Conservation (phyloP, 768 basidiomycete species). For the Boletus reticulatus region DNA sequence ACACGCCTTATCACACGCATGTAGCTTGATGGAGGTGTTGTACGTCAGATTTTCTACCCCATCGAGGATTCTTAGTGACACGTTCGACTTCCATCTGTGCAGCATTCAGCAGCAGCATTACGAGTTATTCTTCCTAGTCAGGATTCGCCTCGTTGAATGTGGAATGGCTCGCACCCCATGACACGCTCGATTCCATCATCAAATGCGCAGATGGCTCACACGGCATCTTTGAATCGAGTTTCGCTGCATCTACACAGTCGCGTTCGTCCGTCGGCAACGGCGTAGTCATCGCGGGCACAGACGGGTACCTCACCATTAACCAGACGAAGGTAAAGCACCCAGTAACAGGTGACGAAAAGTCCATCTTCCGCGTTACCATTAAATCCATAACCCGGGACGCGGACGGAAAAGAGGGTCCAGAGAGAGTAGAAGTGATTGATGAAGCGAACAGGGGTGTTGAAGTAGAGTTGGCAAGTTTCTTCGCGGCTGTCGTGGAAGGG, state of each 20-base stretch:
- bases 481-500: conserved; percentile 46
- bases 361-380: conserved; percentile 38
- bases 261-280: conserved; percentile 30
- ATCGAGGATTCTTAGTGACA: not conserved
- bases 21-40: conserved; percentile 78
- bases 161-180: conserved; percentile 71
- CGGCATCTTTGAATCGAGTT: conserved; percentile 64
- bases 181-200: conserved; percentile 66
- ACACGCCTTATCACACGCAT: not conserved
- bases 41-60: conserved; percentile 33
- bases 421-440: conserved; percentile 48
- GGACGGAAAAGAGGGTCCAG: conserved; percentile 22
- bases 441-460: conserved; percentile 51
- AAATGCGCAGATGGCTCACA: conserved; percentile 48
- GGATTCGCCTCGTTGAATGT: conserved; percentile 68
- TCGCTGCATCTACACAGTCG: conserved; percentile 50
- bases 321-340: conserved; percentile 26
- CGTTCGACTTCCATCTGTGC: not conserved
- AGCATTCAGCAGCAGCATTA: conserved; percentile 69
- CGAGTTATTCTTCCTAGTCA: conserved; percentile 57
- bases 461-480: conserved; percentile 57
- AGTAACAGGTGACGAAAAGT: conserved; percentile 21
- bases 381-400: conserved; percentile 27
- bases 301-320: conserved; percentile 57
- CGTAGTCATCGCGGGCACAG: conserved; percentile 55